Evolutionary conservation across 768 basidiomycete species (phyloP).

Genomic region (Rhodotorula sphaerocarpa): DNA sequence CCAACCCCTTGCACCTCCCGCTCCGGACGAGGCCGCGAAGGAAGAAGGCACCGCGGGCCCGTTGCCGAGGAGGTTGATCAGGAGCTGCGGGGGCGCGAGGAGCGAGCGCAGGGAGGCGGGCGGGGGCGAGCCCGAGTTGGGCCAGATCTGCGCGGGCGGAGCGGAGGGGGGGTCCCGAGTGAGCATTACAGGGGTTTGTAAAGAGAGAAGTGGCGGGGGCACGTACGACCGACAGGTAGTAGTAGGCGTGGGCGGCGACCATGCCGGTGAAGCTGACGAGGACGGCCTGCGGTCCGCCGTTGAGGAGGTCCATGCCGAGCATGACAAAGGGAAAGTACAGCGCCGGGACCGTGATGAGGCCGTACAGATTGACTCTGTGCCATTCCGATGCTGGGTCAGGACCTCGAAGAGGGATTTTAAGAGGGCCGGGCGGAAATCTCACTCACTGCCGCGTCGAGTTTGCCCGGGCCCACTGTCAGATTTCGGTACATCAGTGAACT

Average conservation of each 20-base stretch:
- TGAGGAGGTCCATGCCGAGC: conserved; percentile 63
- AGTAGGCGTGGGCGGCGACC: conserved; percentile 72
- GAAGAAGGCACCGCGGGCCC: conserved; percentile 12
- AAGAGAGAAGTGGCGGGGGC: neutral
- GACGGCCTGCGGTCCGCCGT: conserved; percentile 50
- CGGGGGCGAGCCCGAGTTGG: conserved; percentile 1
- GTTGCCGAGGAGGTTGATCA: conserved; percentile 24
- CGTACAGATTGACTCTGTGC: conserved; percentile 64
- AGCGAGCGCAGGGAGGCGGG: neutral
- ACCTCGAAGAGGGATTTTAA: too few relatives aligned
- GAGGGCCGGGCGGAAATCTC: too few relatives aligned
- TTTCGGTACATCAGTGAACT: neutral
- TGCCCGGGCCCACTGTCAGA: conserved; percentile 26
- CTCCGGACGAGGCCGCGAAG: neutral
- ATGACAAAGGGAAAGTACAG: conserved; percentile 66
- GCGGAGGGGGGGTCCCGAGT: neutral
- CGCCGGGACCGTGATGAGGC: conserved; percentile 65
- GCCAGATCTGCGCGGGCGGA: conserved; percentile 8
- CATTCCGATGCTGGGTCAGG: conserved; percentile 41
- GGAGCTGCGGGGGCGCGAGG: conserved; percentile 18
- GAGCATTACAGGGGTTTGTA: neutral
- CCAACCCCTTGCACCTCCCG: conserved; percentile 1
- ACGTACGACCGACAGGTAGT: conserved; percentile 44
- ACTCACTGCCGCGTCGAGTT: conserved; percentile 9
- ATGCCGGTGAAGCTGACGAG: conserved; percentile 59